Percentiles rank a stretch among this genome's conserved stretches.
These are phyloP conservation scores for Cladorrhinum samala DNA, from an alignment of 495 filamentous ascomycete genomes.

Conservation along the genomic window DNA sequence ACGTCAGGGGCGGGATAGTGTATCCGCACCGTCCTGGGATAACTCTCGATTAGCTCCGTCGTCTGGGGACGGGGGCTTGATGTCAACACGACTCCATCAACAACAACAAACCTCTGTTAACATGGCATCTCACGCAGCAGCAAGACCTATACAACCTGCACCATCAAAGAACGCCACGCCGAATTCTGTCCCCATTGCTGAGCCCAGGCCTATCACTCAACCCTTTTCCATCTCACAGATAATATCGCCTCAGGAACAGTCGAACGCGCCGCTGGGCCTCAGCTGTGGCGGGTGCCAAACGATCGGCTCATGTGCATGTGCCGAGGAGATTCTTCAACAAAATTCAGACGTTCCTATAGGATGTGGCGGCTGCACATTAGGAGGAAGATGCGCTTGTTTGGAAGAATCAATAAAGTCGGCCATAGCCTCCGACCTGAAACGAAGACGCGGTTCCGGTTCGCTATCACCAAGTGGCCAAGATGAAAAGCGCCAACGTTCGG, in stretches of 20 bases:
- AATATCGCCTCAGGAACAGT: slow-evolving; percentile 39
- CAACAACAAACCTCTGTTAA: slow-evolving; percentile 1
- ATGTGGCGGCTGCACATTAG: slow-evolving; percentile 58
- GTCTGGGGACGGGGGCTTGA: slow-evolving; percentile 7
- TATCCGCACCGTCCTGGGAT: slow-evolving; percentile 16
- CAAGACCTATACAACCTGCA: slow-evolving; percentile 17
- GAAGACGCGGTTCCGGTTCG: slow-evolving; percentile 31
- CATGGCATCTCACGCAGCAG: slow-evolving; percentile 14
- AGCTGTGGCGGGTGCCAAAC: slow-evolving; percentile 47
- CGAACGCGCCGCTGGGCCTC: slow-evolving; percentile 23
- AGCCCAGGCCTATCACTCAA: slow-evolving; percentile 26
- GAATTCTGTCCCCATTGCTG: slow-evolving; percentile 8
- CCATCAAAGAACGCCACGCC: slow-evolving; percentile 6
- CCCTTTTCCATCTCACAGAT: slow-evolving; percentile 44
- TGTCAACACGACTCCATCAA: slow-evolving; percentile 12
- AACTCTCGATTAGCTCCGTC: slow-evolving; percentile 12
- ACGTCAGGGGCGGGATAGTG: slow-evolving; percentile 23
- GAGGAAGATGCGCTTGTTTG: slow-evolving; percentile 61
- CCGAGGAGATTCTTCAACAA: slow-evolving; percentile 43
- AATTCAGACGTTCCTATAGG: slow-evolving; percentile 38
- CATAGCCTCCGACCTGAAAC: slow-evolving; percentile 31
- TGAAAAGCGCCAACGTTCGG: slow-evolving; percentile 45
- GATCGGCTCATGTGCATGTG: slow-evolving; percentile 46
- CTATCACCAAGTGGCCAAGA: slow-evolving; percentile 46
- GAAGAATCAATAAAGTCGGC: slow-evolving; percentile 51